Evolutionary conservation across 1,139 yeast species (phyloP).

Genomic region (Spathaspora sp.): DNA sequence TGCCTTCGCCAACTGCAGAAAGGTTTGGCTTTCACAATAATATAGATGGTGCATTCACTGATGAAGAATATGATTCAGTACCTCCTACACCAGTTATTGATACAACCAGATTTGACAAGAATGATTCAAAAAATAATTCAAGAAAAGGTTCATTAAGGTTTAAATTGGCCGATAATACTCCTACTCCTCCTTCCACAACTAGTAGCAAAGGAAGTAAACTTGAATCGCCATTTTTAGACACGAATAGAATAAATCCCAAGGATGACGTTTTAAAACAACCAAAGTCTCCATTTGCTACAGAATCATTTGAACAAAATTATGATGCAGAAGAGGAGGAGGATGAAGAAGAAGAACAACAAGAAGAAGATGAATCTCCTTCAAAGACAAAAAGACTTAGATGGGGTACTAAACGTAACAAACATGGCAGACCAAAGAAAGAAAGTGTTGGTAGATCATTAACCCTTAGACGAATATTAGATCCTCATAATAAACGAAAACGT

Average conservation of each 20-base stretch:
- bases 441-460: slow-evolving; percentile 49
- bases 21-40: slow-evolving; percentile 4
- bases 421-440: slow-evolving; percentile 60
- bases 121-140: slow-evolving; percentile 4
- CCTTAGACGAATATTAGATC: slow-evolving; percentile 30
- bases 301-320: background rate
- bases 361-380: slow-evolving; percentile 9
- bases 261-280: slow-evolving; percentile 6
- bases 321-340: slow-evolving; percentile 17
- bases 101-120: slow-evolving; percentile 7
- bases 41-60: slow-evolving; percentile 9
- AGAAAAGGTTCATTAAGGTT: slow-evolving; percentile 27
- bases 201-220: background rate
- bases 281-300: slow-evolving; percentile 22
- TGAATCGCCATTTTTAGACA: slow-evolving; percentile 16
- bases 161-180: slow-evolving; percentile 18
- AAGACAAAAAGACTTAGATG: slow-evolving; percentile 68
- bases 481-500: slow-evolving; percentile 7
- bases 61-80: slow-evolving; percentile 9
- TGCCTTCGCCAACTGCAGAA: slow-evolving; percentile 11
- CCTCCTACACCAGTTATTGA: slow-evolving; percentile 14
- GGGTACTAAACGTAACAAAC: slow-evolving; percentile 84
- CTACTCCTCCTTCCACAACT: slow-evolving; percentile 9
- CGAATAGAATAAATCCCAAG: slow-evolving; percentile 5
- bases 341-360: slow-evolving; percentile 14